These are phyloP conservation scores for Ophiostoma pallidulum DNA, from an alignment of 2,329 filamentous ascomycete species.

Conservation along the genomic window DNA sequence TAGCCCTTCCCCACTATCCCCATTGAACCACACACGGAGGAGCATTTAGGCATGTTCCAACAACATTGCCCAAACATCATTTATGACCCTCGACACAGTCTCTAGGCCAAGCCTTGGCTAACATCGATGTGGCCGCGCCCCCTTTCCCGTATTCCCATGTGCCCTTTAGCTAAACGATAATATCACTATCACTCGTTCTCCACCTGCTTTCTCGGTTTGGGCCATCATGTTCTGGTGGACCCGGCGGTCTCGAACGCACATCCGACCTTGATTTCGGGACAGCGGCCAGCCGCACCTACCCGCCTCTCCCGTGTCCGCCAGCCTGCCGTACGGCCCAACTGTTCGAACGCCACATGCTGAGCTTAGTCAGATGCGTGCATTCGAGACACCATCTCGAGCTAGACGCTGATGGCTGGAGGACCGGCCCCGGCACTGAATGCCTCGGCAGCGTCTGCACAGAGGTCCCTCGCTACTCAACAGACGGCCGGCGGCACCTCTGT, in stretches of 20 bases:
- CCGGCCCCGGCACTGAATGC: slow-evolving; percentile 40
- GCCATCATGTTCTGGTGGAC: slow-evolving; percentile 1
- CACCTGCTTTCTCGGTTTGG: background rate
- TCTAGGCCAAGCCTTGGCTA: no score
- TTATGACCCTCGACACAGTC: no score
- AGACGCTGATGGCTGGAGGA: slow-evolving; percentile 29
- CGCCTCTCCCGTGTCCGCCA: no score
- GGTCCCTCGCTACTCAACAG: slow-evolving; percentile 38
- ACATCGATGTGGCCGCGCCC: no score
- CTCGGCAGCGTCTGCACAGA: slow-evolving; percentile 45
- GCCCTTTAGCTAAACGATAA: background rate
- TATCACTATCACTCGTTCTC: background rate
- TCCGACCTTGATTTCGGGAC: background rate
- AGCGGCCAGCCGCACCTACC: no score
- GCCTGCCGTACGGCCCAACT: no score
- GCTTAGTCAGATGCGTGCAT: slow-evolving; percentile 20
- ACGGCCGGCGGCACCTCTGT: slow-evolving; percentile 26
- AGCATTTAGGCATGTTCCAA: no score
- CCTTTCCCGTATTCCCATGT: no score
- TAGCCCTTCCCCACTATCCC: no score
- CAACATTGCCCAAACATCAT: no score
- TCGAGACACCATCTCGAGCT: slow-evolving; percentile 21
- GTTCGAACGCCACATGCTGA: slow-evolving; percentile 12
- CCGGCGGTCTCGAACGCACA: background rate
- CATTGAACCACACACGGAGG: no score